A percentile compares a stretch with the other conserved stretches of the same genome.
Evolutionary conservation across 129 eudicot genomes (phyloP).

Genomic region (Artemisia tridentata): DNA sequence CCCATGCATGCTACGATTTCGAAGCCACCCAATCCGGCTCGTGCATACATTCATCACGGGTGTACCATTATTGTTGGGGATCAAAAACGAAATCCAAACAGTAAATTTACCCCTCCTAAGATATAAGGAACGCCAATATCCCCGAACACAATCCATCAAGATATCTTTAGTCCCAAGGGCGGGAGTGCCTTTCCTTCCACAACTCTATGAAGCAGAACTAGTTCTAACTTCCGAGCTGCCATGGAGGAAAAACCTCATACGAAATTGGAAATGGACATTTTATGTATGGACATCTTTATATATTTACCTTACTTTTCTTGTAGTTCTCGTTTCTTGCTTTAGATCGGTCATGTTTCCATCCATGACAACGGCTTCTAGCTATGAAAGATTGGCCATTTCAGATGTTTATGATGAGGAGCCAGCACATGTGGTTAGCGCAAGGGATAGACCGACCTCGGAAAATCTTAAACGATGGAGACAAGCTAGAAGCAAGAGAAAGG

Average conservation of each 20-base stretch:
- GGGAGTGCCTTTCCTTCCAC: conserved; percentile 62
- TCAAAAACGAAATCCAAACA: conserved; percentile 56
- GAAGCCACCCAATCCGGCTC: conserved; percentile 60
- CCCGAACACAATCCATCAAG: conserved; percentile 52
- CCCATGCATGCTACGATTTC: conserved; percentile 72
- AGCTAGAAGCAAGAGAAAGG: conserved; percentile 63
- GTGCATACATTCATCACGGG: conserved; percentile 49
- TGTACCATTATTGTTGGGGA: conserved; percentile 58
- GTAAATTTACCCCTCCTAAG: conserved; percentile 40
- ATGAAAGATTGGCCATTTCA: background rate
- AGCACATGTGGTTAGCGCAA: background rate
- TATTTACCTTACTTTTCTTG: conserved; percentile 47
- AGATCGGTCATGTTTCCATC: conserved; percentile 49
- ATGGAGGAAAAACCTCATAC: conserved; percentile 62
- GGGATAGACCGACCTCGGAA: conserved; percentile 40
- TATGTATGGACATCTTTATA: conserved; percentile 75
- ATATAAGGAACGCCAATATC: conserved; percentile 53
- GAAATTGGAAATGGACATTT: conserved; percentile 82
- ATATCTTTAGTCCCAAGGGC: conserved; percentile 59
- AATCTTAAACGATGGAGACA: conserved; percentile 47
- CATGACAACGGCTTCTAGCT: background rate
- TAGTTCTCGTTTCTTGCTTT: conserved; percentile 40
- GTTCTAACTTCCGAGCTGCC: conserved; percentile 60
- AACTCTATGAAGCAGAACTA: conserved; percentile 64
- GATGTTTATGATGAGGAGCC: conserved; percentile 3